Evolutionary conservation across 2,329 filamentous ascomycete genomes (phyloP).

Genomic region (Ceratocystis colombiana): DNA sequence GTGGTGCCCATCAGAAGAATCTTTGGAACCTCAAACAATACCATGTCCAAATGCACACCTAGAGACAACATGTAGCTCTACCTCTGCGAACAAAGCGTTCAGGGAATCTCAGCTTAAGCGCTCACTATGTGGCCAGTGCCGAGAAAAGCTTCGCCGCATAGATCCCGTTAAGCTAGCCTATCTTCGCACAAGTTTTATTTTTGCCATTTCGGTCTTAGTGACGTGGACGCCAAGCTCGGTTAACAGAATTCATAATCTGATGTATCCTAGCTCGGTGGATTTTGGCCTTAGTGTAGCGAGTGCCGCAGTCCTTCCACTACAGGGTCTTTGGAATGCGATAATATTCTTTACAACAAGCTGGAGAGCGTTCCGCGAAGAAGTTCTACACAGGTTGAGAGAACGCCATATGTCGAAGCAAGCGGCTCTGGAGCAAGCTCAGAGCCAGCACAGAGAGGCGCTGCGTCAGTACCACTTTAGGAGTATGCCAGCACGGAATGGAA

Average conservation of each 20-base stretch:
- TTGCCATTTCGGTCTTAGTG: conserved; percentile 50
- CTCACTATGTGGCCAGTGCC: conserved; percentile 28
- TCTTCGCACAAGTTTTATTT: conserved; percentile 51
- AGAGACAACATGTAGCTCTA: conserved; percentile 29
- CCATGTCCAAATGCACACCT: conserved; percentile 25
- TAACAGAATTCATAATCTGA: conserved; percentile 62
- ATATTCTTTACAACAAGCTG: conserved; percentile 63
- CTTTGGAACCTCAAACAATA: conserved; percentile 18
- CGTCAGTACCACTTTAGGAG: not conserved
- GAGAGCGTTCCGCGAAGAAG: conserved; percentile 32
- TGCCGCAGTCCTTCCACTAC: conserved; percentile 62
- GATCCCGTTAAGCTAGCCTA: conserved; percentile 53
- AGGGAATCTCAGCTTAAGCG: conserved; percentile 25
- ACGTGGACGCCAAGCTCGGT: conserved; percentile 59
- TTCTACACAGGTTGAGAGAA: not conserved
- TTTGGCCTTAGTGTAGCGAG: conserved; percentile 60
- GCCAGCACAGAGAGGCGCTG: not conserved
- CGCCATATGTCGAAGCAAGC: not conserved
- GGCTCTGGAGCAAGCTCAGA: not conserved
- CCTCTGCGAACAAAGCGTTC: conserved; percentile 23
- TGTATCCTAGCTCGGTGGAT: conserved; percentile 42
- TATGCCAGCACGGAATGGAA: not conserved
- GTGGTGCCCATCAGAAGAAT: conserved; percentile 19
- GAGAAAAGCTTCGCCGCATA: conserved; percentile 34
- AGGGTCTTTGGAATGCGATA: conserved; percentile 70